Evolutionary conservation across 2,329 filamentous ascomycete genomes (phyloP).

Genomic region (Orbilia blumenaviensis): DNA sequence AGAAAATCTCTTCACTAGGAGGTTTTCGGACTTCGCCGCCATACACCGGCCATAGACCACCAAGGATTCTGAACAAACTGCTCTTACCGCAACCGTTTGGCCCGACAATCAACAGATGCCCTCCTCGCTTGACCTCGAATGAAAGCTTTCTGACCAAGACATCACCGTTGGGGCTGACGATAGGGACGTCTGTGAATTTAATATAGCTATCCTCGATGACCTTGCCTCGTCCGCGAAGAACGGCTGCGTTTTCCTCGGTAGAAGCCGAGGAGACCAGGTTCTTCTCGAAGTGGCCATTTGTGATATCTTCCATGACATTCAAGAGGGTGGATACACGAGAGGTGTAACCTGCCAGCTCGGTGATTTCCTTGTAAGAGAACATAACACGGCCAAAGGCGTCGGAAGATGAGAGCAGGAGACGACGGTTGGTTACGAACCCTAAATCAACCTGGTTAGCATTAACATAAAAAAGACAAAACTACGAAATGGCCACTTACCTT

Average conservation of each 20-base stretch:
- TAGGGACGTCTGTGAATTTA: constrained; percentile 86
- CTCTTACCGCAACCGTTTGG: constrained; percentile 98
- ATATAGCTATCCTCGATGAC: constrained; percentile 85
- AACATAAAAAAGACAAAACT: background rate
- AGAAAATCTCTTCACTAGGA: constrained; percentile 92
- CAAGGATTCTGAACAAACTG: constrained; percentile 92
- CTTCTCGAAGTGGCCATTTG: constrained; percentile 91
- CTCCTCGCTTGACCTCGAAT: constrained; percentile 84
- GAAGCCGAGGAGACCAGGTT: constrained; percentile 90
- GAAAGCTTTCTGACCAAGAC: constrained; percentile 85
- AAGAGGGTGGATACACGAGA: constrained; percentile 88
- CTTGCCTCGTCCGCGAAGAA: constrained; percentile 81
- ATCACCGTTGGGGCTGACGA: constrained; percentile 95
- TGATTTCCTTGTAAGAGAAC: constrained; percentile 98
- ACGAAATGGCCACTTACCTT: constrained; percentile 64
- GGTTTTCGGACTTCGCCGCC: constrained; percentile 93
- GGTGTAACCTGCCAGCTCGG: constrained; percentile 93
- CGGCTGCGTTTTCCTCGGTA: constrained; percentile 80
- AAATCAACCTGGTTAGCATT: background rate
- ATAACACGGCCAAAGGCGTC: constrained; percentile 95
- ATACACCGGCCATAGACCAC: constrained; percentile 97
- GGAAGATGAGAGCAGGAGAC: constrained; percentile 89
- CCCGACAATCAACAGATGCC: constrained; percentile 92
- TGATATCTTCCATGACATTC: constrained; percentile 93
- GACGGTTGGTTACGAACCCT: constrained; percentile 86